Base-by-base conservation (phyloP, 1,139 yeast genomes). In the Suhomyces wounanorum region DNA sequence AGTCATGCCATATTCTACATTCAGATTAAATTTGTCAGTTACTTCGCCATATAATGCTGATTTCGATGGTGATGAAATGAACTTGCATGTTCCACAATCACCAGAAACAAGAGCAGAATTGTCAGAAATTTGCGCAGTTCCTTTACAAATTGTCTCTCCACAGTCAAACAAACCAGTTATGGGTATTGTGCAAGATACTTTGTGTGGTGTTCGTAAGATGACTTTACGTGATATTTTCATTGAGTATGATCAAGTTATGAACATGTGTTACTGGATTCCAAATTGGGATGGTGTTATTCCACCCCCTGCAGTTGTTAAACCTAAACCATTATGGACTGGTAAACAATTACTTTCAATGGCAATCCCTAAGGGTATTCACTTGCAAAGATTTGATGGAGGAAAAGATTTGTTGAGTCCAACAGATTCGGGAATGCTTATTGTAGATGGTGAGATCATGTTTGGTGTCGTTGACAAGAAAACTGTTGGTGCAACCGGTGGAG, bases 11-110 rank as follows among this genome's bases (percentile, higher is more conserved):
- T 95, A 92, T 67, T 92, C 98, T 4, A 94, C 99, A 0, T 95
- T 95, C 78, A 85, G 99, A 75, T 79, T 95, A 75, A 95, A 94
- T 68, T 78, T 95, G 68, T 94, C 98, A 14, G 99, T 94, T 47
- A 94, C 99, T 0, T 90, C 98, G 14, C 99, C 99, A 25, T 95
- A 95, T 73, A 95, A 95, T 74, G 99, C 99, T 46, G 99, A 95
- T 87, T 95, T 95, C 79, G 99, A 95, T 77, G 99, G 99, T 79
- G 99, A 95, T 72, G 99, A 95, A 75, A 95, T 95, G 99, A 95
- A 95, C 73, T 87, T 95, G 75, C 99, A 95, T 67, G 99, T 95
- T 59, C 99, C 99, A 6, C 99, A 95, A 70, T 89, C 97, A 8
- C 97, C 92, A 58, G 99, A 95, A 72, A 94, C 99, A 0, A 82